Base-by-base conservation (phyloP, 441 rosid genomes). In the Pelargonium myrrhifolium region DNA sequence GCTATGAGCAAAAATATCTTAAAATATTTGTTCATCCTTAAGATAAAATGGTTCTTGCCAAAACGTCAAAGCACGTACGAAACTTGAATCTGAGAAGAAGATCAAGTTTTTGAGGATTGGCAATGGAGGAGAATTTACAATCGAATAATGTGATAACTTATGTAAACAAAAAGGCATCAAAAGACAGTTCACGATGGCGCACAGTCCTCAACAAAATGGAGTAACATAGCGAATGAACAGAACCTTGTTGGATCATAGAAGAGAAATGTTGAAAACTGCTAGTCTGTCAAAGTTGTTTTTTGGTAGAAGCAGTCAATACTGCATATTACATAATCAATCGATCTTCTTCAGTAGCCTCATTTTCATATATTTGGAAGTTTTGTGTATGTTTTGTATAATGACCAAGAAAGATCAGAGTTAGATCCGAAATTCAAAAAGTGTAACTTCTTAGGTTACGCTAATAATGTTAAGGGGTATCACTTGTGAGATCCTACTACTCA, bases 401-500 rank as follows among this genome's bases (percentile, higher is more conserved):
- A 31, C 39, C 39, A 31, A 31, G 39, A 31, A 31, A 31, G 39
- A 31, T 2, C 39, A 31, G 6, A 24, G 31, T 39, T 65, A 21
- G 66, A 64, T 39, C 49, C 51, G 37, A 10, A 47, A 17, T 68
- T 17, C 39, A 31, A 2, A 6, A 31, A 31, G 6, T 31, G 39
- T 31, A 31, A 2, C 39, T 31, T 31, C 39, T 11, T 58, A n/a
- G 65, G 64, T 8, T 56, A 56, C 20, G 65, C 64, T 26, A 20
- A 68, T 15, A 51, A 64, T 28, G 40, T 37, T 2, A 68, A 58
- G 53, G 65, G 55, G 22, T 58, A 68, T 21, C 45, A 11, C 22
- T 40, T 68, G 53, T 58, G 39, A 64, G 64, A 56, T 56, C 71
- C 35, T 20, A 68, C 51, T 68, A 9, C 35, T 24, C 65, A 9